Conservation (phyloP, 2,329 filamentous ascomycete genomes). For the Grosmannia huntii region DNA sequence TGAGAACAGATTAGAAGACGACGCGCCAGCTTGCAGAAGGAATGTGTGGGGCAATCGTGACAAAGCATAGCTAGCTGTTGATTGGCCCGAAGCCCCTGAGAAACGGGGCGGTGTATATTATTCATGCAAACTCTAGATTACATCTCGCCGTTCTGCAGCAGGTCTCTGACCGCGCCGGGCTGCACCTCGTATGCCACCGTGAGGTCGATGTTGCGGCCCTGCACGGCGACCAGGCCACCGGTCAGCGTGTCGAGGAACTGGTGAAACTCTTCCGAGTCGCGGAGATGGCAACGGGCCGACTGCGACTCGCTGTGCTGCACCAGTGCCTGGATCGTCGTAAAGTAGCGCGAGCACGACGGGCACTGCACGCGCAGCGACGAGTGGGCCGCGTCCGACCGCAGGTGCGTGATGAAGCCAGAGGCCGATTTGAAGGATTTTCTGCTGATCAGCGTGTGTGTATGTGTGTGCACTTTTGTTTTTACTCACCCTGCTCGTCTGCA, state of each 20-base stretch:
- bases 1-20: not conserved
- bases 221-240: slow-evolving; percentile 23
- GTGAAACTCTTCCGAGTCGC: slow-evolving; percentile 25
- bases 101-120: not conserved
- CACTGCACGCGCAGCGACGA: slow-evolving; percentile 24
- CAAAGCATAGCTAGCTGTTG: not conserved
- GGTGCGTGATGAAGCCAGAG: slow-evolving; percentile 25
- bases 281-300: slow-evolving; percentile 28
- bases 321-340: slow-evolving; percentile 28
- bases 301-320: slow-evolving; percentile 36
- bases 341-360: slow-evolving; percentile 29
- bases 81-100: not conserved
- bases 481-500: slow-evolving; percentile 27
- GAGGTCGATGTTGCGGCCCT: slow-evolving; percentile 20
- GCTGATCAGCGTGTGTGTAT: not conserved
- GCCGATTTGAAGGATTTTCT: slow-evolving; percentile 28
- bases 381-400: slow-evolving; percentile 29
- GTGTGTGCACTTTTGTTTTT: no score
- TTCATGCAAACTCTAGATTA: not conserved
- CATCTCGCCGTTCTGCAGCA: not conserved
- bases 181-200: slow-evolving; percentile 21
- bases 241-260: slow-evolving; percentile 26
- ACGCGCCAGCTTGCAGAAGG: not conserved
- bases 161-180: slow-evolving; percentile 4
- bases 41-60: not conserved